These are phyloP conservation scores for Podila clonocystis DNA, from an alignment of 192 early-diverging fungal genomes.

Conservation along the genomic window DNA sequence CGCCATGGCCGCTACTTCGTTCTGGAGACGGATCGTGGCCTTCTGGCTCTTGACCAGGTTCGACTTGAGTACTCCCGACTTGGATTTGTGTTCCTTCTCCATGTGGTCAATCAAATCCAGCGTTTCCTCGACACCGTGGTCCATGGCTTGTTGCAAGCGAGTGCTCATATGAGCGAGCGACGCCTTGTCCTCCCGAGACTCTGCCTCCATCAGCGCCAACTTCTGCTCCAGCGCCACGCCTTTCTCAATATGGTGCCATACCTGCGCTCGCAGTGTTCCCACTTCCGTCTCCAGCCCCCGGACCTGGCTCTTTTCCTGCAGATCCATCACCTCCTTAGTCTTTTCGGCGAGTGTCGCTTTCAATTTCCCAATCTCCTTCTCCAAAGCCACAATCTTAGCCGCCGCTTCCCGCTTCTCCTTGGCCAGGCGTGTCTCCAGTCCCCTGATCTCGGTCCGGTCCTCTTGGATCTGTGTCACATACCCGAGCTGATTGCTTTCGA, in stretches of 20 bases:
- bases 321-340: neutral
- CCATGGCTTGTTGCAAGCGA: neutral
- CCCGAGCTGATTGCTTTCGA: slow-evolving; percentile 9
- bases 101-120: slow-evolving; percentile 11
- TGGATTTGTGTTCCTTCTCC: slow-evolving; percentile 24
- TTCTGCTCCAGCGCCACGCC: neutral
- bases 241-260: neutral
- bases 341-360: neutral
- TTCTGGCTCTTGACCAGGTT: slow-evolving; percentile 16
- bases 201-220: neutral
- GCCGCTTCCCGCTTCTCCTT: neutral
- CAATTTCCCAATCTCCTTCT: neutral
- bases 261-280: neutral
- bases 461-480: slow-evolving; percentile 18
- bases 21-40: slow-evolving; percentile 9
- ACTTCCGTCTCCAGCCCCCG: neutral
- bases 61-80: slow-evolving; percentile 1
- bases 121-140: neutral
- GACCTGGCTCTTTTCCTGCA: slow-evolving; percentile 1
- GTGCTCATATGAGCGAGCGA: neutral
- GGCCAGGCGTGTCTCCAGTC: neutral
- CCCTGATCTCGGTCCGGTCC: slow-evolving; percentile 2
- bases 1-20: slow-evolving; percentile 7
- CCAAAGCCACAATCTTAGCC: neutral
- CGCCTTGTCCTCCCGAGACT: neutral